Evolutionary conservation across 2,329 filamentous ascomycete species (phyloP).

Genomic region (Monosporascus ibericus): DNA sequence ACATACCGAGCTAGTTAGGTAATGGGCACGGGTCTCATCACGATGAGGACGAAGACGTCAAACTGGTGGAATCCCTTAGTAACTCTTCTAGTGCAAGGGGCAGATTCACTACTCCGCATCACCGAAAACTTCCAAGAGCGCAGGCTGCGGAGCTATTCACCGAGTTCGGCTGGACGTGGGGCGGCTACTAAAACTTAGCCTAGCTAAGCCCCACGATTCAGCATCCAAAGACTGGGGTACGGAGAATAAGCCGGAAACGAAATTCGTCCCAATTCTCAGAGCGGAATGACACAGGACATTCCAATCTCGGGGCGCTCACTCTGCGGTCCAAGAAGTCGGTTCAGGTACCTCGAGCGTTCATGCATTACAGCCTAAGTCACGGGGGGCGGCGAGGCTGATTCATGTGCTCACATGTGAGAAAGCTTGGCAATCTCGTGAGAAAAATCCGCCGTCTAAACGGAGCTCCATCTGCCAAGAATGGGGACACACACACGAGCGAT

Average conservation of each 20-base stretch:
- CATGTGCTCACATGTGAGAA: neutral
- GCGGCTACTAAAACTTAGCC: too few species aligned
- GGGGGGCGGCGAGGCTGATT: neutral
- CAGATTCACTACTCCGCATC: neutral
- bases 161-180: neutral
- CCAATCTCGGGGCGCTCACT: neutral
- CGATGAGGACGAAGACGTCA: neutral
- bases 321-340: neutral
- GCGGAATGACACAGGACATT: neutral
- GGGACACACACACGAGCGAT: neutral
- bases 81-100: neutral
- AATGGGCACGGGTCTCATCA: too few species aligned
- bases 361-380: neutral
- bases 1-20: too few species aligned
- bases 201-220: neutral
- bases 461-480: neutral
- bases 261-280: neutral
- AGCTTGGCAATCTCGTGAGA: neutral
- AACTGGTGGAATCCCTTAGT: neutral
- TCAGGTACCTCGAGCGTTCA: neutral
- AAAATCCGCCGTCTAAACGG: neutral
- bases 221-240: neutral
- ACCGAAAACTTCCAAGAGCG: neutral
- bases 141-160: neutral
- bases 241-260: neutral